phyloP scores from a whole-genome alignment of 306 rosid genomes.

The Acacia confusa region DNA sequence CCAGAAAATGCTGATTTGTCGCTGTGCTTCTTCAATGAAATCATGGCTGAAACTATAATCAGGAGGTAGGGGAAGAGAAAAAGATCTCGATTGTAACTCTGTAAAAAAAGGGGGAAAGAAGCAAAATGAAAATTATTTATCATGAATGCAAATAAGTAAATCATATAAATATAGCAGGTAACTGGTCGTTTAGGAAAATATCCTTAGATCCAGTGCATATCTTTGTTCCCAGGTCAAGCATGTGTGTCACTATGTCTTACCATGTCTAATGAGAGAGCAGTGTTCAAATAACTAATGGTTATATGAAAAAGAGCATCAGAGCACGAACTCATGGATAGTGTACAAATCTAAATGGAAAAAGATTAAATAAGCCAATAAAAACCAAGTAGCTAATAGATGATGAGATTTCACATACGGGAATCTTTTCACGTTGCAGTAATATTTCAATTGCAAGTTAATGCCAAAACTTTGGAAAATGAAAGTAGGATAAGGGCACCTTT shows the following conservation, averaged over 20 bases:
- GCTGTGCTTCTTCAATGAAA: constrained; percentile 85
- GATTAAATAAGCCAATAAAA: neutral
- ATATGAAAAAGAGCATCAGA: neutral
- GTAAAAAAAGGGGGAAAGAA: constrained; percentile 29
- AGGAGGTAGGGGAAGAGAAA: constrained; percentile 84
- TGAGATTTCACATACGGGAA: constrained; percentile 12
- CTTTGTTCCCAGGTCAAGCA: constrained; percentile 22
- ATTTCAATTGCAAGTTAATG: constrained; percentile 25
- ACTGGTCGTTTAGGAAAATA: constrained; percentile 9
- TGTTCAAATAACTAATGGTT: constrained; percentile 8
- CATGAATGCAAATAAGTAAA: constrained; percentile 16
- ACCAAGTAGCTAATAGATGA: neutral
- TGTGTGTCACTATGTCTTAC: constrained; percentile 3
- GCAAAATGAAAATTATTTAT: constrained; percentile 18
- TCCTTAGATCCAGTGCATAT: constrained; percentile 13
- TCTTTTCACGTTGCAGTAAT: constrained; percentile 14
- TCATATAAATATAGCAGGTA: constrained; percentile 12
- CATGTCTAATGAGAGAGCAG: constrained; percentile 6
- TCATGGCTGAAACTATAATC: constrained; percentile 84
- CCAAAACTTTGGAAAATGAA: constrained; percentile 22
- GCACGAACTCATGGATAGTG: neutral
- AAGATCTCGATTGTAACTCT: constrained; percentile 89
- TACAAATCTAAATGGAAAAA: neutral
- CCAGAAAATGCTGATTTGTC: constrained; percentile 80
- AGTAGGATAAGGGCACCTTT: constrained; percentile 54